A percentile compares a stretch with the other conserved stretches of the same genome.
Evolutionary conservation across 345 rosid genomes (phyloP).

Genomic region (Alliaria petiolata): DNA sequence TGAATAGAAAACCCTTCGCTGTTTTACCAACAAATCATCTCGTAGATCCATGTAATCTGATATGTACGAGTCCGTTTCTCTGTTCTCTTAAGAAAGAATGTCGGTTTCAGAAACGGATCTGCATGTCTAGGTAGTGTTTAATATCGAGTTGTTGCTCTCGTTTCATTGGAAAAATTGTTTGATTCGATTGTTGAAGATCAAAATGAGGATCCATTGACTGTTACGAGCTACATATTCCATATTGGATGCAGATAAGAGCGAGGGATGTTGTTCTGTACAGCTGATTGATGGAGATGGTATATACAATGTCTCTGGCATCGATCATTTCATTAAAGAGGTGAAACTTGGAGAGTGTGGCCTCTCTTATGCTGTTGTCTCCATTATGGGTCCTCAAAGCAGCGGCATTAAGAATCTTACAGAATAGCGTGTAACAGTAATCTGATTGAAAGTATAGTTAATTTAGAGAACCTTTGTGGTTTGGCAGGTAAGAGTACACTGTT

Average conservation of each 20-base stretch:
- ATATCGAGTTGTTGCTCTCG: background rate
- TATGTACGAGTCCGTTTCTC: no score
- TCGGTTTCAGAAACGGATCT: no score
- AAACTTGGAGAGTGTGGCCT: constrained; percentile 75
- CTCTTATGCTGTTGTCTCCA: constrained; percentile 88
- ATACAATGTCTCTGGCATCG: constrained; percentile 57
- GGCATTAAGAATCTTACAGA: constrained; percentile 32
- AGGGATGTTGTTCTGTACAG: constrained; percentile 62
- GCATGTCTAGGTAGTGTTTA: background rate
- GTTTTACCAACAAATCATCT: no score
- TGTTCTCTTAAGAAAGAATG: no score
- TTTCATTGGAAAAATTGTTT: background rate
- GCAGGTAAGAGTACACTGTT: constrained; percentile 93
- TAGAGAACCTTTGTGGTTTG: constrained; percentile 26
- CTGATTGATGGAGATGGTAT: constrained; percentile 84
- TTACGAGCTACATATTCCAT: background rate
- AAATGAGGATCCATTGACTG: background rate
- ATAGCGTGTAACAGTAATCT: background rate
- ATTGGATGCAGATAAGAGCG: constrained; percentile 38
- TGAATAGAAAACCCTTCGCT: background rate
- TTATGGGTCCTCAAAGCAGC: constrained; percentile 99
- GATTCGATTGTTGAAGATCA: background rate
- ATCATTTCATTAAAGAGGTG: constrained; percentile 58
- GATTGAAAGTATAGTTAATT: background rate
- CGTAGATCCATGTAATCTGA: no score